phyloP scores from a whole-genome alignment of 192 early-diverging fungal species.

The Backusella tuberculispora region DNA sequence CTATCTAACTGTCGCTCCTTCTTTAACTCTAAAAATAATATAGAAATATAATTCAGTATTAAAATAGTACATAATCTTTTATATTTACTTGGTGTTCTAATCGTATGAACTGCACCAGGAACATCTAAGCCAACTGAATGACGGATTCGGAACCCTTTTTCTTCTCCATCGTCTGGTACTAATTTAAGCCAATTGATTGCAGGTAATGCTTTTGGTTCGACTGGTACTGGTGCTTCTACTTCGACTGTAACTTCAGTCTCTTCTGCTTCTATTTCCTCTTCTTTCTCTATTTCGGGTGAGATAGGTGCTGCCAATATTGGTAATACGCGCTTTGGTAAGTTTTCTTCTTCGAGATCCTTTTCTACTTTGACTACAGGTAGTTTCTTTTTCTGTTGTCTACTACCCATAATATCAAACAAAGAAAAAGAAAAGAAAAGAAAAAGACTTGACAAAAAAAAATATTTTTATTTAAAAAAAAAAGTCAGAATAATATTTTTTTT shows the following conservation, averaged over 20 bases:
- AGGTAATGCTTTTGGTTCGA: background rate
- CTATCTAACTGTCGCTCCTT: slow-evolving; percentile 78
- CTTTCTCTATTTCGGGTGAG: slow-evolving; percentile 13
- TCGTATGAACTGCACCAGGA: slow-evolving; percentile 56
- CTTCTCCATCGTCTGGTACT: slow-evolving; percentile 2
- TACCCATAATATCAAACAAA: slow-evolving; percentile 1
- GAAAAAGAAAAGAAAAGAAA: background rate
- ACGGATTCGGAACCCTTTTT: slow-evolving; percentile 10
- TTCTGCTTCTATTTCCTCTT: background rate
- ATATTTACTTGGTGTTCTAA: slow-evolving; percentile 45
- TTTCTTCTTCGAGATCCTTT: slow-evolving; percentile 7
- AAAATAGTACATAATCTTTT: background rate
- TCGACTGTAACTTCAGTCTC: background rate
- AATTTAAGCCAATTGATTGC: background rate
- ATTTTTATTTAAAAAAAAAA: background rate
- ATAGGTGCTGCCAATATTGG: slow-evolving; percentile 17
- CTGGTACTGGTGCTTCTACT: background rate
- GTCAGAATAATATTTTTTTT: slow-evolving; percentile 2
- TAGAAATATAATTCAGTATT: background rate
- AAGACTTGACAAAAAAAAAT: background rate
- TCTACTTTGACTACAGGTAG: slow-evolving; percentile 21
- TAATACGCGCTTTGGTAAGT: slow-evolving; percentile 13
- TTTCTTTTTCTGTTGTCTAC: slow-evolving; percentile 1
- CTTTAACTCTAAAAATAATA: slow-evolving; percentile 33
- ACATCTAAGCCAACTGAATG: slow-evolving; percentile 48